These are phyloP conservation scores for Macrolepiota albuminosa DNA, from an alignment of 768 basidiomycete species.

Conservation along the genomic window DNA sequence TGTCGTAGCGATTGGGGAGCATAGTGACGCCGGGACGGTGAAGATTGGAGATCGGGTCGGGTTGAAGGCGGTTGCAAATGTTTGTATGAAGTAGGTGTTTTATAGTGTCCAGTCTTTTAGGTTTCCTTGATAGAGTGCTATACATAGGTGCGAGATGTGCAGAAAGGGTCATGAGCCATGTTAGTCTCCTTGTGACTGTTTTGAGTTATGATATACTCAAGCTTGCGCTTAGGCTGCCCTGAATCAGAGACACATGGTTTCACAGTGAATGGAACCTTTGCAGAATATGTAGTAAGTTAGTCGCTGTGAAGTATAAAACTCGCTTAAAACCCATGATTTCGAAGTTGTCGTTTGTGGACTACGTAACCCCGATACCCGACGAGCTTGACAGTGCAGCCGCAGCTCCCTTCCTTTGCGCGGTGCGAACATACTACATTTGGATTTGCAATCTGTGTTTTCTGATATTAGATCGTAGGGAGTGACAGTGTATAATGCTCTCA, in stretches of 20 bases:
- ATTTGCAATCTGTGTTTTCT: neutral
- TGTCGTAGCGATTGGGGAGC: slow-evolving; percentile 70
- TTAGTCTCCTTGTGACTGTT: slow-evolving; percentile 8
- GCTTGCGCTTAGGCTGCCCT: slow-evolving; percentile 37
- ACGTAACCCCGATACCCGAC: slow-evolving; percentile 76
- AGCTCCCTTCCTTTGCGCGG: slow-evolving; percentile 70
- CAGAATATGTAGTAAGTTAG: slow-evolving; percentile 49
- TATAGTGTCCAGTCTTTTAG: neutral
- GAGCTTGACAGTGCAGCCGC: slow-evolving; percentile 55
- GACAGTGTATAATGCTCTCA: slow-evolving; percentile 79
- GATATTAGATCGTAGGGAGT: slow-evolving; percentile 44
- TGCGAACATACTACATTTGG: slow-evolving; percentile 20
- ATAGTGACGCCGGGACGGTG: slow-evolving; percentile 41
- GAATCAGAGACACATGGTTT: slow-evolving; percentile 49
- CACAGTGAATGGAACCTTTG: slow-evolving; percentile 66
- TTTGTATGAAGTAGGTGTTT: slow-evolving; percentile 29
- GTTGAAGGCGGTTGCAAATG: slow-evolving; percentile 59
- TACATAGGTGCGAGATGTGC: slow-evolving; percentile 61
- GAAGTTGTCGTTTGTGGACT: slow-evolving; percentile 57
- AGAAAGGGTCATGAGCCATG: slow-evolving; percentile 55
- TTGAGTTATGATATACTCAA: neutral
- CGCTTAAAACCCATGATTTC: neutral
- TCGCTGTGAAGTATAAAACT: neutral
- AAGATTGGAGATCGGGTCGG: slow-evolving; percentile 77
- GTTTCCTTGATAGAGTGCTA: neutral